phyloP scores from a whole-genome alignment of 2,329 filamentous ascomycete species.

The Pestalotiopsis sp. region DNA sequence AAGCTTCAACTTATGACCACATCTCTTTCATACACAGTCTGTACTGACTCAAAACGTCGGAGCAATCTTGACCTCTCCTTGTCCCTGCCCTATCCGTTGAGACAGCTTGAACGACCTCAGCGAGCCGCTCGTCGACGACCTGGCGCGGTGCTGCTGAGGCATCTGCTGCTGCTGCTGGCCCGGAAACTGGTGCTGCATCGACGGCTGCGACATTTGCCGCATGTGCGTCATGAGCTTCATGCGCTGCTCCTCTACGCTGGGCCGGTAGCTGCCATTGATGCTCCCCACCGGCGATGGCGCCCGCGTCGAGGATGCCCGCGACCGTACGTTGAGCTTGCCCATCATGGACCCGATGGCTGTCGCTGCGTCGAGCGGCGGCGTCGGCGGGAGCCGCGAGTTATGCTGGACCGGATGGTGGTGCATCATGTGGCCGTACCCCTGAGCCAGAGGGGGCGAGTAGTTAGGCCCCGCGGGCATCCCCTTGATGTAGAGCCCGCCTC shows the following conservation, averaged over 20 bases:
- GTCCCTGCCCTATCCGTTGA: constrained; percentile 19
- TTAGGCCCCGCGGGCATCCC: constrained; percentile 12
- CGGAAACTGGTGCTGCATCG: neutral
- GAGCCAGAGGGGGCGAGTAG: constrained; percentile 8
- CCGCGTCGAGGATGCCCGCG: constrained; percentile 22
- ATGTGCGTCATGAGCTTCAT: neutral
- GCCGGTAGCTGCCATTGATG: constrained; percentile 1
- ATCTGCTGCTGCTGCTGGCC: too few species aligned
- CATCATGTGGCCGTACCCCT: neutral
- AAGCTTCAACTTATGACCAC: neutral
- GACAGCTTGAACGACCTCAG: constrained; percentile 29
- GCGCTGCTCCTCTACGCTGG: constrained; percentile 21
- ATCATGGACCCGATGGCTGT: constrained; percentile 36
- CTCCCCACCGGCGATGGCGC: constrained; percentile 19
- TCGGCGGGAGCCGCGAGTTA: constrained; percentile 21
- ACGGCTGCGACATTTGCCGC: constrained; percentile 2
- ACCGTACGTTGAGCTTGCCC: constrained; percentile 36
- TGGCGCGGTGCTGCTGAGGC: neutral
- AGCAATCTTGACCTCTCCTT: constrained; percentile 20
- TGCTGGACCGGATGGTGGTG: neutral
- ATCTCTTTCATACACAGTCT: neutral
- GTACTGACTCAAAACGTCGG: constrained; percentile 30
- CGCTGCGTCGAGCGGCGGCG: constrained; percentile 30
- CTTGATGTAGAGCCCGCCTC: constrained; percentile 7
- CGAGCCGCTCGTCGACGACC: constrained; percentile 24